A percentile compares a stretch with the other conserved stretches of the same genome.
Conservation (phyloP, 805 yeast species). For the Candida silvicultrix region DNA sequence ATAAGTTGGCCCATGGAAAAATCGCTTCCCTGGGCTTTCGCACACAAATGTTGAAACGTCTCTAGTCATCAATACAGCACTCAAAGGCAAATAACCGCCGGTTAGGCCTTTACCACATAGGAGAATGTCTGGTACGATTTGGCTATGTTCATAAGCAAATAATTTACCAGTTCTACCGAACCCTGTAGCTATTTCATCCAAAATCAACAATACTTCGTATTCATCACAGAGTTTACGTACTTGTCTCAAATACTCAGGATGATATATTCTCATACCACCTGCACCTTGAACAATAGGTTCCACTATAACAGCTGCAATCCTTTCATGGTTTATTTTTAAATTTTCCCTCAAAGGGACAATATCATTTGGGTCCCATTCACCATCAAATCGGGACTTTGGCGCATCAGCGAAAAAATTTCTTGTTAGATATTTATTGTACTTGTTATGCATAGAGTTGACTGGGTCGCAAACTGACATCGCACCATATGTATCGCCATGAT, state of each 20-base stretch:
- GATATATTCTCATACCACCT: conserved; percentile 31
- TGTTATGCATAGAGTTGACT: conserved; percentile 27
- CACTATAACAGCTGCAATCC: conserved; percentile 29
- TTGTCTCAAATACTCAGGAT: conserved; percentile 25
- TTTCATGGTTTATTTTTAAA: conserved; percentile 23
- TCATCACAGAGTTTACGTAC: conserved; percentile 27
- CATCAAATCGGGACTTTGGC: conserved; percentile 13
- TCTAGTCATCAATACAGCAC: conserved; percentile 16
- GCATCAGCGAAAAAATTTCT: conserved; percentile 22
- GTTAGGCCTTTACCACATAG: conserved; percentile 22
- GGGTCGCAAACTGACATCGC: conserved; percentile 32
- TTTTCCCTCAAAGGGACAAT: conserved; percentile 21
- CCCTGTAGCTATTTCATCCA: conserved; percentile 33
- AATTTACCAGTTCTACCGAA: conserved; percentile 30
- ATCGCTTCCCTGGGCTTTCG: neutral
- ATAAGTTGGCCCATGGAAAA: conserved; percentile 1
- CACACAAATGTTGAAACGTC: neutral
- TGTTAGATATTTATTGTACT: conserved; percentile 25
- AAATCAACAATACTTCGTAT: conserved; percentile 25
- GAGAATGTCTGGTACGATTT: conserved; percentile 21
- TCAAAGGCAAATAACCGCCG: conserved; percentile 22
- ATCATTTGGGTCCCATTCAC: conserved; percentile 20
- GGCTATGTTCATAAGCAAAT: conserved; percentile 28
- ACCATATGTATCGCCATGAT: conserved; percentile 34
- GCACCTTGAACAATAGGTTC: conserved; percentile 35